Conservation (phyloP, 2,329 filamentous ascomycete genomes). For the Ustulina deusta region DNA sequence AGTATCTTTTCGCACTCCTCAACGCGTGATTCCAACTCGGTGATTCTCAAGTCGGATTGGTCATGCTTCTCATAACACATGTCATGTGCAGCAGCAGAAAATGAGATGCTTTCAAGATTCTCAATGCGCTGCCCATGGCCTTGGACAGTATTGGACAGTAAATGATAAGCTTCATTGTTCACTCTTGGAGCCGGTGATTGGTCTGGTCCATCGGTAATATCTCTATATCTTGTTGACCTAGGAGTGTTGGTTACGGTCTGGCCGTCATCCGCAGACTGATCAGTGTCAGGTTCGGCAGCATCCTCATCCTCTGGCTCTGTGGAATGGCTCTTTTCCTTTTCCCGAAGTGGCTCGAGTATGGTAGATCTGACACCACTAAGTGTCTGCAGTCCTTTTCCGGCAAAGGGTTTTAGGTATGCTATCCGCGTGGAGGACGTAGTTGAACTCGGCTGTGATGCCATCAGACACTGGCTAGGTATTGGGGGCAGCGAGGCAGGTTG, state of each 20-base stretch:
- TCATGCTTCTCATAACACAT: slow-evolving; percentile 77
- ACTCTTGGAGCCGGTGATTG: slow-evolving; percentile 41
- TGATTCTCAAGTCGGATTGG: slow-evolving; percentile 72
- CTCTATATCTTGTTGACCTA: slow-evolving; percentile 45
- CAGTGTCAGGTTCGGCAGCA: slow-evolving; percentile 38
- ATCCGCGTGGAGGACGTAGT: slow-evolving; percentile 63
- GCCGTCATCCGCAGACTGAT: slow-evolving; percentile 45
- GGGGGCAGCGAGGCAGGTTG: slow-evolving; percentile 55
- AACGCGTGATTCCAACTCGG: slow-evolving; percentile 74
- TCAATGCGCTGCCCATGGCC: slow-evolving; percentile 75
- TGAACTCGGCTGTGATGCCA: slow-evolving; percentile 65
- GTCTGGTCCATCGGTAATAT: slow-evolving; percentile 40
- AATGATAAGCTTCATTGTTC: slow-evolving; percentile 56
- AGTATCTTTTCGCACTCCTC: slow-evolving; percentile 69
- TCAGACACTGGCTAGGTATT: slow-evolving; percentile 63
- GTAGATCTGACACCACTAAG: slow-evolving; percentile 58
- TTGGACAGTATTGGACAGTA: slow-evolving; percentile 65
- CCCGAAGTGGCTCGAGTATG: slow-evolving; percentile 50
- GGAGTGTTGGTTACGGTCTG: slow-evolving; percentile 52
- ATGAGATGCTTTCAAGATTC: slow-evolving; percentile 76
- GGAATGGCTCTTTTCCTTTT: slow-evolving; percentile 49
- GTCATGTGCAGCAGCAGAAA: slow-evolving; percentile 74
- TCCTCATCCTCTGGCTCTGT: slow-evolving; percentile 40
- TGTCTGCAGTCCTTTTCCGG: slow-evolving; percentile 67
- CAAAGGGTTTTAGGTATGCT: slow-evolving; percentile 67